phyloP scores from a whole-genome alignment of 2,329 filamentous ascomycete species.

The Nigrospora sphaerica region DNA sequence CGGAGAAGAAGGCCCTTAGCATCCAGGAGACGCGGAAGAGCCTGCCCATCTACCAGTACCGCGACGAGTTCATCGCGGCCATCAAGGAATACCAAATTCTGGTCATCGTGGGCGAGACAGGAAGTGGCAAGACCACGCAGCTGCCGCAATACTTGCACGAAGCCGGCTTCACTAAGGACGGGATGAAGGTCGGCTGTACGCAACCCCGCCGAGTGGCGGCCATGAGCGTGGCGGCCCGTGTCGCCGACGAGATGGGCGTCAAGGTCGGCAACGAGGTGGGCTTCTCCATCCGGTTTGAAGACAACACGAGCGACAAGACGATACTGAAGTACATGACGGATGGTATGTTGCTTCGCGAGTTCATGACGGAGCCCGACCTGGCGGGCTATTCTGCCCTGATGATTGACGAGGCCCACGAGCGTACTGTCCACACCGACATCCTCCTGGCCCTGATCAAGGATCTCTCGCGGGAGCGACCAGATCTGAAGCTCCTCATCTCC shows the following conservation, averaged over 20 bases:
- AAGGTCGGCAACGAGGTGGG: constrained; percentile 89
- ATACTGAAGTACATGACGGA: constrained; percentile 96
- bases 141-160: constrained; percentile 90
- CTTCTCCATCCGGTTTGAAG: constrained; percentile 92
- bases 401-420: constrained; percentile 96
- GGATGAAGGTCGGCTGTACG: constrained; percentile 83
- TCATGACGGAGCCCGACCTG: constrained; percentile 82
- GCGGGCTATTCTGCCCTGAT: constrained; percentile 80
- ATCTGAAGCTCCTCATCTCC: constrained; percentile 85
- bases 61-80: constrained; percentile 79
- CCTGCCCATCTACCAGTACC: constrained; percentile 82
- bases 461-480: constrained; percentile 71
- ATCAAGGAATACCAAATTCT: constrained; percentile 80
- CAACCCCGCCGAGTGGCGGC: constrained; percentile 93
- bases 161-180: constrained; percentile 78
- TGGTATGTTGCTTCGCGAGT: constrained; percentile 85
- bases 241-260: constrained; percentile 87
- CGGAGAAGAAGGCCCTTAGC: constrained; percentile 77
- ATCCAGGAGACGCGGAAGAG: constrained; percentile 91
- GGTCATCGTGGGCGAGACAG: constrained; percentile 91
- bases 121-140: constrained; percentile 93
- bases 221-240: constrained; percentile 95
- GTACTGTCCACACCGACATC: constrained; percentile 87
- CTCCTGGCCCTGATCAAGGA: constrained; percentile 84
- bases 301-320: constrained; percentile 85